Base-by-base conservation (phyloP, 176 grass and related monocot genomes). In the Coix lacrymajobi region DNA sequence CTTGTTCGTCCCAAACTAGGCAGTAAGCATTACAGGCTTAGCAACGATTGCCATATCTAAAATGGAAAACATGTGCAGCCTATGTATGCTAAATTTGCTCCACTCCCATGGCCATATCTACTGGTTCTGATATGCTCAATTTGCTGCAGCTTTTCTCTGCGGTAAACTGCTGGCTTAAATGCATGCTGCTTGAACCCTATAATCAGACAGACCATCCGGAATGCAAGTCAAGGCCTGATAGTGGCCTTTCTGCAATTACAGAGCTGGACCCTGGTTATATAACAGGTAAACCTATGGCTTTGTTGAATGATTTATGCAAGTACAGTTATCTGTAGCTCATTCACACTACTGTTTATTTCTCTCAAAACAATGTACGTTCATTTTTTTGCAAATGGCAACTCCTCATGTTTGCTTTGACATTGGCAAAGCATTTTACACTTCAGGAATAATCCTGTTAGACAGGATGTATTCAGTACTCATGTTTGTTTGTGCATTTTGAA, bases 181-280 rank as follows among this genome's bases (percentile, higher is more conserved):
- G 96, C 92, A 95, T 95, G 90, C 38, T 98, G 87, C 69, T 98
- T 56, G 96, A 98, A 63, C 96, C 96, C 56, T 95, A 91, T 79
- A 93, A 94, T 64, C 96, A 98, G 72, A 93, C 84, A 12, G 96
- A 98, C 76, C 87, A 98, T 87, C 88, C 88, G 7, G 90, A 98
- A 69, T 98, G 96, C 79, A 98, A 95, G 85, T 98, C 96, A 45
- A 95, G 96, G 87, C 96, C 96, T 4, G 92, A 98, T 49, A 90
- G 86, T 73, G 96, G 96, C 75, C 89, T 98, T 81, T 98, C 95
- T 58, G 92, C 96, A n/a, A 98, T 98, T 22, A 95, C 96, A 82
- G 96, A 98, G 83, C 76, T 98, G 78, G 92, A 95, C 82, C 90
- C 96, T 75, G 96, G 96, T 81, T 98, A 95, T 84, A 98, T 95